Base-by-base conservation (phyloP, 225 moss, liverwort and hornwort genomes). In the Antitrichia curtipendula region DNA sequence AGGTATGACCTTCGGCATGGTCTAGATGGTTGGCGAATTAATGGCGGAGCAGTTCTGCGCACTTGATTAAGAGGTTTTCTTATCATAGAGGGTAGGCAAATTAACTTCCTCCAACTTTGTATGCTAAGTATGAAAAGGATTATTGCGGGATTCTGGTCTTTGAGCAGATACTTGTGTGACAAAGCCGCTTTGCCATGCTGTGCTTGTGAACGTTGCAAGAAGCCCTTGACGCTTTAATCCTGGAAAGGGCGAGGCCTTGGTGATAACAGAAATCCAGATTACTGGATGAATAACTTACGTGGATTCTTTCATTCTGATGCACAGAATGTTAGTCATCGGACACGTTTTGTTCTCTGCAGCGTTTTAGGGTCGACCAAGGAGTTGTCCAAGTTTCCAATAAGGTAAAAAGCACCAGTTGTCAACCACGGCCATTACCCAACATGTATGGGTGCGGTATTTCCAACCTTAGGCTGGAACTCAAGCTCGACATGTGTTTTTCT, bases 11-110 rank as follows among this genome's bases (percentile, higher is more conserved):
- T 98, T 38, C 93, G 93, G 78, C 92, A 89, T 87, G 92, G 94
- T 70, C 85, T 89, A 32, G 91, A 91, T 87, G 97, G 91, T 57
- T 98, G 98, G 98, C 96, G 96, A 85, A 98, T 98, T 61, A 89
- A 89, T 47, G 96, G 93, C 41, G 98, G 98, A 80, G 97, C 97
- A 70, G 98, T 98, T 53, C 91, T 98, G 38, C 96, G 98, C 50
- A 92, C 90, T 66, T 95, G 90, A 94, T 79, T 24, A 38, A 53
- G 71, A 58, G 65, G 29, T 72, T 53, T 75, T 73, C 41, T 89
- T 75, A 41, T 82, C 34, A 23, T 52, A 71, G 50, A 70, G 40
- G 64, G 69, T 65, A 69, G 69, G 52, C 52, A 73, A 86, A 38
- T 47, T 59, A 47, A 81, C 57, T 52, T 70, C 49, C 69, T 90